These are phyloP conservation scores for Ceratocystis lukuohia DNA, from an alignment of 2,329 filamentous ascomycete species.

Conservation along the genomic window DNA sequence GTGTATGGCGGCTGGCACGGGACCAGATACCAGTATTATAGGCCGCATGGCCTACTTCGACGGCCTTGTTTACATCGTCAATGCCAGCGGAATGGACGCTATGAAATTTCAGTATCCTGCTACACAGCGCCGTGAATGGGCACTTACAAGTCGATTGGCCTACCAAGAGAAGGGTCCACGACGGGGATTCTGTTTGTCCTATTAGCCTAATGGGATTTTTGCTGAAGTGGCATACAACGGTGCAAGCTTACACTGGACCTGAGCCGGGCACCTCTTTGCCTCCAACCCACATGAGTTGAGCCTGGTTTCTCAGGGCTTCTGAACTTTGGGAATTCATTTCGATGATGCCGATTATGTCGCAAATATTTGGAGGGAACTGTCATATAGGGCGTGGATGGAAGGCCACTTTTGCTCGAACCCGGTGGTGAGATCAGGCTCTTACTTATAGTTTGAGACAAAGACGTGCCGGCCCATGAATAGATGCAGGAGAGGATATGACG, in stretches of 20 bases:
- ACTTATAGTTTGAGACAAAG: too few species aligned
- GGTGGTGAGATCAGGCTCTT: too few species aligned
- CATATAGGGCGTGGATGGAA: too few species aligned
- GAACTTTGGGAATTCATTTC: too few species aligned
- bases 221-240: background rate
- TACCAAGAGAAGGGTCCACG: conserved; percentile 40
- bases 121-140: too few species aligned
- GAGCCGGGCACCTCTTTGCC: conserved; percentile 27
- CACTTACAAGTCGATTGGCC: conserved; percentile 38
- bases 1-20: conserved; percentile 28
- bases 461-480: too few species aligned
- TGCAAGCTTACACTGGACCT: conserved; percentile 33
- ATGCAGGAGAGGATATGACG: too few species aligned
- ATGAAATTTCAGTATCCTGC: background rate
- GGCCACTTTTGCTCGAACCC: too few species aligned
- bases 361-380: too few species aligned
- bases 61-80: conserved; percentile 35
- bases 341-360: too few species aligned
- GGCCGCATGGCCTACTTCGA: conserved; percentile 35
- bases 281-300: conserved; percentile 22
- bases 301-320: too few species aligned
- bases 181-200: conserved; percentile 33
- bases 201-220: background rate
- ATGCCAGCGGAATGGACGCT: conserved; percentile 27
- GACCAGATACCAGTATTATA: conserved; percentile 32